Percentiles rank a stretch among this genome's conserved stretches.
These are phyloP conservation scores for Castanea mollissima DNA, from an alignment of 306 rosid genomes.

Conservation along the genomic window DNA sequence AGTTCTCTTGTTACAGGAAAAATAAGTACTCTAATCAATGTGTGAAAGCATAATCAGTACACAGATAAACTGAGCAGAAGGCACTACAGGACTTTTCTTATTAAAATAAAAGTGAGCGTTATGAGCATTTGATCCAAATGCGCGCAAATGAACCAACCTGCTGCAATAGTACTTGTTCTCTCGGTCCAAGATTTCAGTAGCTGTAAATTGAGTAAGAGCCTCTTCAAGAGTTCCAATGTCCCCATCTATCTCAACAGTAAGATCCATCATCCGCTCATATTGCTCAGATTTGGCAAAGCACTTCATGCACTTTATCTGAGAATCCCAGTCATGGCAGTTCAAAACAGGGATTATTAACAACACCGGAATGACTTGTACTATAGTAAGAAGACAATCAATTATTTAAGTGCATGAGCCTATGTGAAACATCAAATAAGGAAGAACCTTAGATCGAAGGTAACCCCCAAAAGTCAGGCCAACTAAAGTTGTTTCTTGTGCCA, in stretches of 20 bases:
- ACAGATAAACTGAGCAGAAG: neutral
- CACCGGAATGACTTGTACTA: neutral
- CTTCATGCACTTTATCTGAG: slow-evolving; percentile 73
- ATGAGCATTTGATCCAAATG: neutral
- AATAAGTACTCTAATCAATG: neutral
- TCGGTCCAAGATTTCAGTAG: slow-evolving; percentile 68
- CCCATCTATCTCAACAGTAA: slow-evolving; percentile 78
- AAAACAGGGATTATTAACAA: slow-evolving; percentile 2
- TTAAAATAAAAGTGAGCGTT: neutral
- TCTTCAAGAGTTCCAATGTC: slow-evolving; percentile 79
- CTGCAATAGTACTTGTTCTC: slow-evolving; percentile 67
- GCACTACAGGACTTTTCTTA: neutral
- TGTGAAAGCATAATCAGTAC: neutral
- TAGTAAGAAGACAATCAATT: neutral
- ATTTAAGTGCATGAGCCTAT: slow-evolving; percentile 7
- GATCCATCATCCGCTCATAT: slow-evolving; percentile 82
- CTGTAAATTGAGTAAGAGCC: slow-evolving; percentile 81
- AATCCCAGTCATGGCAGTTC: slow-evolving; percentile 28
- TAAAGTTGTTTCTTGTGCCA: slow-evolving; percentile 73
- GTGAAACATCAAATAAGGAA: slow-evolving; percentile 12
- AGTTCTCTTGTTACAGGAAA: neutral
- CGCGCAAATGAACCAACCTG: slow-evolving; percentile 49
- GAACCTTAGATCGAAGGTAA: slow-evolving; percentile 75
- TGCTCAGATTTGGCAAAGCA: slow-evolving; percentile 70
- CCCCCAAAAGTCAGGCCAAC: slow-evolving; percentile 78